These are phyloP conservation scores for Solanum rostratum DNA, from an alignment of 257 asterid genomes.

Conservation along the genomic window DNA sequence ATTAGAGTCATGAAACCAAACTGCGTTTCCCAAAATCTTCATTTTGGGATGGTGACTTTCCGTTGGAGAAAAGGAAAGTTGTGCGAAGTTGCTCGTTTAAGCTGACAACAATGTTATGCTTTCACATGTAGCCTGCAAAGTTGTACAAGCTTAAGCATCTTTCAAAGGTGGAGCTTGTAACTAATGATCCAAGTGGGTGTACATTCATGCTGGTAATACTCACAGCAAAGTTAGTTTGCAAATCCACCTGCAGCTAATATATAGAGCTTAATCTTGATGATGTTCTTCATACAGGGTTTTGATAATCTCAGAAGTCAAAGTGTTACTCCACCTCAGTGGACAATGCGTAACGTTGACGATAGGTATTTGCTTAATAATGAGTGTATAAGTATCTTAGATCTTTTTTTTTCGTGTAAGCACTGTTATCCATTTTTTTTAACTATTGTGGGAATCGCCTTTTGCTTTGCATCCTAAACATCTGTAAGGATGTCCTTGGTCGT, in stretches of 20 bases:
- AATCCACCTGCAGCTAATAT: not conserved
- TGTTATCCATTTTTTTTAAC: not conserved
- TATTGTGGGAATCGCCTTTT: conserved; percentile 70
- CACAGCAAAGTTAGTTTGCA: not conserved
- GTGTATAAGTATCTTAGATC: not conserved
- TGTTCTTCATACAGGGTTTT: conserved; percentile 54
- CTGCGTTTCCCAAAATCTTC: not conserved
- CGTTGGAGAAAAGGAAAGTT: not conserved
- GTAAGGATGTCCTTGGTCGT: conserved; percentile 77
- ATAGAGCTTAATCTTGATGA: conserved; percentile 2
- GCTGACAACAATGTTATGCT: conserved; percentile 8
- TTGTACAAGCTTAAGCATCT: conserved; percentile 94
- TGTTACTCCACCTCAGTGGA: conserved; percentile 99
- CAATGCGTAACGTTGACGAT: conserved; percentile 94
- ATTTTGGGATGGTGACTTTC: not conserved
- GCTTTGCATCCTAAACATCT: conserved; percentile 67
- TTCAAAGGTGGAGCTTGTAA: conserved; percentile 82
- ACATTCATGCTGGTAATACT: conserved; percentile 76
- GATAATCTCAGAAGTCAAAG: conserved; percentile 91
- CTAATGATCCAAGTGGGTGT: conserved; percentile 97
- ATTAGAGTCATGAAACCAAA: not conserved
- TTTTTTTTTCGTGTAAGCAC: not conserved
- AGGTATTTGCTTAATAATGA: conserved; percentile 31
- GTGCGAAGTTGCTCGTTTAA: not conserved
- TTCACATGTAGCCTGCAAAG: conserved; percentile 59